These are phyloP conservation scores for Sarocladium kiliense DNA, from an alignment of 2,329 filamentous ascomycete genomes.

Conservation along the genomic window DNA sequence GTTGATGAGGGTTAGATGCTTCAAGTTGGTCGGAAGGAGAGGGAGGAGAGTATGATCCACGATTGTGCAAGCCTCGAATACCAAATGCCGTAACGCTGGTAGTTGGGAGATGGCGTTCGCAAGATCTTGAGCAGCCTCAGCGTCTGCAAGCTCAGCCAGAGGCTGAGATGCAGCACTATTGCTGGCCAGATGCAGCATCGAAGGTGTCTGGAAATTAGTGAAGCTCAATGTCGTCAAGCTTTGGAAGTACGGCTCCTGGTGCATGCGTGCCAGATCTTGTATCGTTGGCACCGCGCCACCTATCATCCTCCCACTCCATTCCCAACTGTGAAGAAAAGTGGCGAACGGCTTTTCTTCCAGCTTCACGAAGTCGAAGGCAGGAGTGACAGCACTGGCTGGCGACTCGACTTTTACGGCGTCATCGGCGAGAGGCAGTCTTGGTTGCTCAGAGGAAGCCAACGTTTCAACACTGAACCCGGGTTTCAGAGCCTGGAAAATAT, in stretches of 20 bases:
- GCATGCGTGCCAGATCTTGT: conserved; percentile 45
- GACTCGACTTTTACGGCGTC: not conserved
- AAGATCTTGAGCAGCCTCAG: conserved; percentile 25
- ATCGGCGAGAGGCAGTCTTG: not conserved
- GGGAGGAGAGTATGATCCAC: conserved; percentile 65
- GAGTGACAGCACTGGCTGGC: not conserved
- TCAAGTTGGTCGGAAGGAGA: conserved; percentile 60
- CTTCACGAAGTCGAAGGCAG: conserved; percentile 9
- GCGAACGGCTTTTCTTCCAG: conserved; percentile 20
- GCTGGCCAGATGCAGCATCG: conserved; percentile 23
- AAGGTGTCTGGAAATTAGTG: conserved; percentile 58
- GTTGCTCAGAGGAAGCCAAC: not conserved
- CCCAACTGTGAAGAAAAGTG: conserved; percentile 33
- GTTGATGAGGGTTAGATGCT: conserved; percentile 68
- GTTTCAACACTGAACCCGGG: not conserved
- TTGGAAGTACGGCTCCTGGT: conserved; percentile 51
- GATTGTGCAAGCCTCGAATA: conserved; percentile 70
- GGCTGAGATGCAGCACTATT: conserved; percentile 16
- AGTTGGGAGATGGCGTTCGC: conserved; percentile 39
- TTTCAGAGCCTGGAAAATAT: conserved; percentile 59
- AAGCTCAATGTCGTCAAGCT: conserved; percentile 52
- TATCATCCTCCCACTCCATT: conserved; percentile 54
- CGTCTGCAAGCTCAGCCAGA: conserved; percentile 23
- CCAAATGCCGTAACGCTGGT: conserved; percentile 58
- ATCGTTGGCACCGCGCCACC: conserved; percentile 39